Conservation (phyloP, 257 asterid genomes). For the Echites panduratus region DNA sequence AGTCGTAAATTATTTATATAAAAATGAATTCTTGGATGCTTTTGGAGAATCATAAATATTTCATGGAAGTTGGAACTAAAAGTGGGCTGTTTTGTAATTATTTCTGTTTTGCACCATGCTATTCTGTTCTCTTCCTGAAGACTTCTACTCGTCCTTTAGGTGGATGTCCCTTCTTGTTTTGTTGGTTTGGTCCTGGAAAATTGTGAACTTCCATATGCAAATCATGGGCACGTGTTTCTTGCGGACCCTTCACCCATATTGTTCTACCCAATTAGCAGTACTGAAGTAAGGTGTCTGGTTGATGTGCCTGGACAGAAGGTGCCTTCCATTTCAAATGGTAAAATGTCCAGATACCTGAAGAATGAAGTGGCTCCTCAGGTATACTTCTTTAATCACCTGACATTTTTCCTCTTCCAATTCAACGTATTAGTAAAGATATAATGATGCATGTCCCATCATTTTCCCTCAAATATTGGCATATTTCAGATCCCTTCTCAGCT, state of each 20-base stretch:
- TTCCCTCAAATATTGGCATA: background rate
- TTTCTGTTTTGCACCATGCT: background rate
- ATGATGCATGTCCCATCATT: background rate
- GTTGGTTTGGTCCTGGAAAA: conserved; percentile 36
- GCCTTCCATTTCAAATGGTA: conserved; percentile 35
- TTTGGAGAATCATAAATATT: too few species aligned
- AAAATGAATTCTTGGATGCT: too few species aligned
- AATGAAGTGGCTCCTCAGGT: conserved; percentile 35
- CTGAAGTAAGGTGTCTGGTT: conserved; percentile 32
- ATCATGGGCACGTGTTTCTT: conserved; percentile 34
- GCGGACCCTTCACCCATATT: conserved; percentile 32
- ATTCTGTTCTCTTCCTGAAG: background rate
- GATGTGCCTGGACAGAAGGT: conserved; percentile 36
- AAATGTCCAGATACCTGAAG: conserved; percentile 28
- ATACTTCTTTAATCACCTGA: background rate
- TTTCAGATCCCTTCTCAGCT: conserved; percentile 30
- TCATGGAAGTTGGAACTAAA: too few species aligned
- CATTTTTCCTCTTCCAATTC: background rate
- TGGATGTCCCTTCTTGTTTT: conserved; percentile 29
- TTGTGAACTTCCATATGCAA: conserved; percentile 25
- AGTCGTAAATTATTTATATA: too few species aligned
- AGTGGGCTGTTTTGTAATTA: background rate
- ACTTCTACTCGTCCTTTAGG: conserved; percentile 9
- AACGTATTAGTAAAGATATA: background rate
- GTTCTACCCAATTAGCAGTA: conserved; percentile 31